phyloP scores from a whole-genome alignment of 2,329 filamentous ascomycete genomes.

The Gnomoniopsis sp. region DNA sequence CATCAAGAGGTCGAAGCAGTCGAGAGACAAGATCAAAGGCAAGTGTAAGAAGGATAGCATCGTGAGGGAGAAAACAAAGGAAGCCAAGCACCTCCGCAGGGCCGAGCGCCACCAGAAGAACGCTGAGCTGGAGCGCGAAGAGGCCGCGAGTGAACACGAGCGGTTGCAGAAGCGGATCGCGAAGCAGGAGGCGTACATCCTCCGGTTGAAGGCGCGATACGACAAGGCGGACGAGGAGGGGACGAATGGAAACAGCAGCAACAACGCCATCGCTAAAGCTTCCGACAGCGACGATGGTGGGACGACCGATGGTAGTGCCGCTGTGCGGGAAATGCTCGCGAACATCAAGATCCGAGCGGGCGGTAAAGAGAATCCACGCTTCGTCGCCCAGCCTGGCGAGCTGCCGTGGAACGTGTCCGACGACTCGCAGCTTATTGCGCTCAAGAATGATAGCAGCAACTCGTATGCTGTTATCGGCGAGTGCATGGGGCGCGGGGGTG shows the following conservation, averaged over 20 bases:
- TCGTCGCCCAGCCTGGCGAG: background rate
- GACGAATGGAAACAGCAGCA: background rate
- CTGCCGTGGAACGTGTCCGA: slow-evolving; percentile 20
- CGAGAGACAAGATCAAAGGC: slow-evolving; percentile 1
- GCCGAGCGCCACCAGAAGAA: slow-evolving; percentile 9
- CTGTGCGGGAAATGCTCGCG: slow-evolving; percentile 8
- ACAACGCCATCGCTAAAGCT: background rate
- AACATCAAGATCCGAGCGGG: slow-evolving; percentile 13
- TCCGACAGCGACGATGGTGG: background rate
- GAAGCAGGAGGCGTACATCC: slow-evolving; percentile 10
- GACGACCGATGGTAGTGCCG: slow-evolving; percentile 2
- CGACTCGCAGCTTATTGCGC: slow-evolving; percentile 20
- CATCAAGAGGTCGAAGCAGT: background rate
- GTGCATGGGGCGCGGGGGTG: background rate
- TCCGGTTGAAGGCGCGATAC: slow-evolving; percentile 6
- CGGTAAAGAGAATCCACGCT: background rate
- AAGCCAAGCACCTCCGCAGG: background rate
- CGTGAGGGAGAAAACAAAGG: background rate
- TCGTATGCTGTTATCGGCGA: background rate
- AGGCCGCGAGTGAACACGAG: slow-evolving; percentile 2
- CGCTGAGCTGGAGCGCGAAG: slow-evolving; percentile 1
- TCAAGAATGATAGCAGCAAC: slow-evolving; percentile 17
- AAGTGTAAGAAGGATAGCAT: slow-evolving; percentile 3
- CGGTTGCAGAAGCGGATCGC: slow-evolving; percentile 1
- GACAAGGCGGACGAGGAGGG: background rate